Percentiles rank a stretch among this genome's conserved stretches.
Evolutionary conservation across 2,329 filamentous ascomycete species (phyloP).

Genomic region (Penicillium sp.): DNA sequence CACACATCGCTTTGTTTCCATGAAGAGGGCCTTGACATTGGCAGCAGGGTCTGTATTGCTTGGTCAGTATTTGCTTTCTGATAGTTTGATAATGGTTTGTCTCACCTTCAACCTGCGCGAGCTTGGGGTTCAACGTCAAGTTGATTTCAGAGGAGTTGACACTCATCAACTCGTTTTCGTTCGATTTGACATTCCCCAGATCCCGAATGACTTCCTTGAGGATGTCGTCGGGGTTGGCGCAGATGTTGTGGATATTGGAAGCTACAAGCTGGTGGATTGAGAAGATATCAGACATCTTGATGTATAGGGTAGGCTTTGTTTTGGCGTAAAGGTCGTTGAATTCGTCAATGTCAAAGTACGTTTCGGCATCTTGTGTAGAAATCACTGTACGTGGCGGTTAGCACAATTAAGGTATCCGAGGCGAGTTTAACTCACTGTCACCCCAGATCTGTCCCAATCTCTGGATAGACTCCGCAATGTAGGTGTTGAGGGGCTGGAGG

Average conservation of each 20-base stretch:
- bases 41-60: constrained; percentile 76
- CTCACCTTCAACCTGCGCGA: constrained; percentile 78
- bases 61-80: constrained; percentile 22
- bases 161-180: constrained; percentile 89
- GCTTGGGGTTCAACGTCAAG: constrained; percentile 85
- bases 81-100: neutral
- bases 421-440: constrained; percentile 55
- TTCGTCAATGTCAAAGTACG: constrained; percentile 96
- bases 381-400: constrained; percentile 63
- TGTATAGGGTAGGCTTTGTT: constrained; percentile 96
- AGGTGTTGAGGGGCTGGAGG: constrained; percentile 90
- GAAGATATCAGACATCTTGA: constrained; percentile 98
- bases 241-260: constrained; percentile 76
- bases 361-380: constrained; percentile 81
- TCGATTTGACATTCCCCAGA: constrained; percentile 92
- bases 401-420: constrained; percentile 18
- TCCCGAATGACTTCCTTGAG: constrained; percentile 91
- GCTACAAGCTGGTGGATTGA: constrained; percentile 90
- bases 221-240: constrained; percentile 80
- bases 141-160: constrained; percentile 88
- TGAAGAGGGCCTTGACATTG: constrained; percentile 88
- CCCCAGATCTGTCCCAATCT: constrained; percentile 76
- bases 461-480: constrained; percentile 82
- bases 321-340: constrained; percentile 98
- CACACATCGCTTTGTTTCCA: constrained; percentile 97